Percentiles rank a stretch among this genome's conserved stretches.
Evolutionary conservation across 1,284 basidiomycete genomes (phyloP).

Genomic region (Naganishia cerealis): DNA sequence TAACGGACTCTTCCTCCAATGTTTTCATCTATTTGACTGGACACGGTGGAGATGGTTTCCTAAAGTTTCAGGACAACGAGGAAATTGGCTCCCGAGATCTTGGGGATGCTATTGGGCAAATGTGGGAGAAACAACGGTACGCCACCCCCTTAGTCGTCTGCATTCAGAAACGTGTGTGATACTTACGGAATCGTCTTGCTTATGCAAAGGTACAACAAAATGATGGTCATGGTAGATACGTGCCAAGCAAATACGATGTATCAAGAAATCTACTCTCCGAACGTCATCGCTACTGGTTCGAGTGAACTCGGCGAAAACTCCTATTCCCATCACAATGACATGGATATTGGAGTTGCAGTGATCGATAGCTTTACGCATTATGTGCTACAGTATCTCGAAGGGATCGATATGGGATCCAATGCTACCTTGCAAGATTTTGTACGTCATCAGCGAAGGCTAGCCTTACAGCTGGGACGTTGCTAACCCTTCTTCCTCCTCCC

Average conservation of each 20-base stretch:
- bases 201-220: conserved; percentile 78
- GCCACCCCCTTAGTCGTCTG: background rate
- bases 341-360: conserved; percentile 89
- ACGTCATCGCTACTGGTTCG: conserved; percentile 90
- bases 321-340: conserved; percentile 92
- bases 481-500: background rate
- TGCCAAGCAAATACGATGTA: conserved; percentile 98
- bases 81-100: conserved; percentile 95
- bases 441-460: conserved; percentile 43
- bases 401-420: conserved; percentile 83
- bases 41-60: conserved; percentile 94
- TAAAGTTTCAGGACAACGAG: conserved; percentile 98
- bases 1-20: conserved; percentile 89
- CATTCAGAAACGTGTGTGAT: background rate
- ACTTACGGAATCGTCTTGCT: background rate
- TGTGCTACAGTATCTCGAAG: conserved; percentile 85
- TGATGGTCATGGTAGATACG: conserved; percentile 97
- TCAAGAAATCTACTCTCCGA: conserved; percentile 90
- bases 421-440: conserved; percentile 82
- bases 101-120: conserved; percentile 95
- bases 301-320: conserved; percentile 86
- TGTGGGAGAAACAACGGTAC: conserved; percentile 78
- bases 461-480: background rate
- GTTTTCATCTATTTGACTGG: conserved; percentile 98
- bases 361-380: conserved; percentile 95